A percentile compares a stretch with the other conserved stretches of the same genome.
These are phyloP conservation scores for Leishmania martiniquensis DNA, from an alignment of 208 protist genomes.

Conservation along the genomic window DNA sequence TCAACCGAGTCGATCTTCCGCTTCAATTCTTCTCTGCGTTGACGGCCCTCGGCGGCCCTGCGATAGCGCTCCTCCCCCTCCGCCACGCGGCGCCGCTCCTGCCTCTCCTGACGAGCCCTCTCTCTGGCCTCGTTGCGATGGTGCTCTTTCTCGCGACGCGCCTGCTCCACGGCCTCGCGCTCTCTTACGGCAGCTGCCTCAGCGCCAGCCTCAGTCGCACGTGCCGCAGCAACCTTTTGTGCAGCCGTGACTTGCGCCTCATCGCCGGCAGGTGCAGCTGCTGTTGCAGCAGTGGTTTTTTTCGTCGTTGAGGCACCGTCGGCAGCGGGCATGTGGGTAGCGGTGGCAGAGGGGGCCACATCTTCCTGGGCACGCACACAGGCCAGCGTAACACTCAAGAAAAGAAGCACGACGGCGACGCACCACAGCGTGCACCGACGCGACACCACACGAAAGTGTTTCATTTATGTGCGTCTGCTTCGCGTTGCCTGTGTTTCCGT, in stretches of 20 bases:
- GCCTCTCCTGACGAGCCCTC: not conserved
- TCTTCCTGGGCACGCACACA: slow-evolving; percentile 21
- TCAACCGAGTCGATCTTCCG: slow-evolving; percentile 23
- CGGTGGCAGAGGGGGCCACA: not conserved
- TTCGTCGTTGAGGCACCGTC: not conserved
- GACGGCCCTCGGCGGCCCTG: not conserved
- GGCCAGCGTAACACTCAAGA: slow-evolving; percentile 15
- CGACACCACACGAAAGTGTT: not conserved
- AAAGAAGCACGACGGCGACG: slow-evolving; percentile 17
- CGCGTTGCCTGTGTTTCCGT: not conserved
- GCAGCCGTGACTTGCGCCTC: not conserved
- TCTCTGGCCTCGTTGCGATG: not conserved
- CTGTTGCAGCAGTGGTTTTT: too few species aligned
- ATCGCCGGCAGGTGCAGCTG: not conserved
- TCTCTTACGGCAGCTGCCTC: not conserved
- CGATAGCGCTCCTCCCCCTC: slow-evolving; percentile 7
- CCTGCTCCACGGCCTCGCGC: not conserved
- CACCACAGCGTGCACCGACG: slow-evolving; percentile 26
- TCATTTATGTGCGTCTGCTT: not conserved
- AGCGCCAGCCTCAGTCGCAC: not conserved
- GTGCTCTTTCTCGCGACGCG: not conserved
- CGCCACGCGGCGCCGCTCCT: not conserved
- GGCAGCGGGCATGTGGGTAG: not conserved
- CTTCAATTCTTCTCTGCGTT: not conserved
- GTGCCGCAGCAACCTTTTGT: too few species aligned